Evolutionary conservation across 495 filamentous ascomycete genomes (phyloP), one percentile per base, ranked within the genome.

Genomic region (Tuber umbilicatum): DNA sequence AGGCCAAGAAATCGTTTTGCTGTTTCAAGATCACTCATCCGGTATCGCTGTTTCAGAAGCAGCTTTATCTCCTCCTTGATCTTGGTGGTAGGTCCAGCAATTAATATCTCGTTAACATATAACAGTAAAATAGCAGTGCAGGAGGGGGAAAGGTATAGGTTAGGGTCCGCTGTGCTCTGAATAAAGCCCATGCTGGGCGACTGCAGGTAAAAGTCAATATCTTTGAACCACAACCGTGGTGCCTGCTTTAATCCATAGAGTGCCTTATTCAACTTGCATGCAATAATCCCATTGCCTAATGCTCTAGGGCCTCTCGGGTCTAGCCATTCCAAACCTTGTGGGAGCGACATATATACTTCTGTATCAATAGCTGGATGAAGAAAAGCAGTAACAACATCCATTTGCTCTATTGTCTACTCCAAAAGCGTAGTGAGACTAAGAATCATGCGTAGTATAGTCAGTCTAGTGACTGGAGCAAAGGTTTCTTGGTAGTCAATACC

Each of bases 371-470:
- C 27, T 21, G 67, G 73, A 47, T 74, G 43, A 10, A 74, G 43
- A 60, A 74, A 74, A 4, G 73, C 73, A 16, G 73, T 74, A 21
- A 70, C 73, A n/a, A 74, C 68, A 60, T 74, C 73, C 73, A 74
- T 70, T 5, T 71, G 73, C 19, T 74, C 35, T 1, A 74, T 71
- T 23, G 42, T 19, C 73, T 68, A 74, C 23, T 60, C 2, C 0
- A 70, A 16, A 16, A 5, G 17, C 6, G 73, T 67, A 3, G 73
- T 31, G 60, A 35, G 2, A 43, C 14, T 10, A 74, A 67, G 12
- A 71, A 41, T 19, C 70, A 27, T 12, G 5, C 27, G 21, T 71
- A 69, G 23, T 42, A 0, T 71, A 9, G 12, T 37, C 19, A 71
- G n/a, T 37, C 38, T 70, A 2, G 73, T 31, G 1, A 70, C 73